Base-by-base conservation (phyloP, 2,329 filamentous ascomycete genomes). In the Aureobasidium mangrovei region DNA sequence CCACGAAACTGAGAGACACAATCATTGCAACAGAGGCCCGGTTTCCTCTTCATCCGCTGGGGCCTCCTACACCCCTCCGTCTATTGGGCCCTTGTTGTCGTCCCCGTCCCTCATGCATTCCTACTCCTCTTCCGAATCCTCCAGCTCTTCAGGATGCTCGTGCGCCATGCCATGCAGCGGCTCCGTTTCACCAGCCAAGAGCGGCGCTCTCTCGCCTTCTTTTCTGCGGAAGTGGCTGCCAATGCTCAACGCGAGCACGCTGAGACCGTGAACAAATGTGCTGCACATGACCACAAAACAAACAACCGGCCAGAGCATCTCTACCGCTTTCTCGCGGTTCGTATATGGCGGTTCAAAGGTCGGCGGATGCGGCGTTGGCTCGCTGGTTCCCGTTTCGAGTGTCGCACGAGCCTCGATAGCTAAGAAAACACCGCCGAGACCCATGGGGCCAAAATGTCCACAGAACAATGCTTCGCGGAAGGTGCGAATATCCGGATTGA, bases 391-490 rank as follows among this genome's bases (percentile, higher is more conserved):
- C 0, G 71, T 79, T 59, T 80, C 77, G 0, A 81, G 68, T 55
- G 77, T 69, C 0, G 74, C 76, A 27, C 77, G 66, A 0, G 76
- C 74, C 67, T 81, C 78, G 43, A 81, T 78, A 1, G 77, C 76
- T 1, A 81, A 70, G 64, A 81, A 81, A 5, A 81, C 63, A 0
- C 75, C 78, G 2, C 77, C 78, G 1, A 81, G 71, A 18, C 78
- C 78, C 72, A 81, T 80, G 7, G 77, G 77, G 0, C 77, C 77
- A 55, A 81, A 81, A 60, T 81, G 78, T 0, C 78, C 77, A 41
- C 70, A 72, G 63, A 81, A 81, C 0, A 80, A 62, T 0, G 77
- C 77, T 63, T 81, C 78, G 4, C 71, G 70, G 26, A 72, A 72
- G 0, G 76, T 78, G 6, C 68, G 64, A 43, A 80, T 70, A 49